Conservation (phyloP, 768 basidiomycete species). For the Boletus pseudopeckii region DNA sequence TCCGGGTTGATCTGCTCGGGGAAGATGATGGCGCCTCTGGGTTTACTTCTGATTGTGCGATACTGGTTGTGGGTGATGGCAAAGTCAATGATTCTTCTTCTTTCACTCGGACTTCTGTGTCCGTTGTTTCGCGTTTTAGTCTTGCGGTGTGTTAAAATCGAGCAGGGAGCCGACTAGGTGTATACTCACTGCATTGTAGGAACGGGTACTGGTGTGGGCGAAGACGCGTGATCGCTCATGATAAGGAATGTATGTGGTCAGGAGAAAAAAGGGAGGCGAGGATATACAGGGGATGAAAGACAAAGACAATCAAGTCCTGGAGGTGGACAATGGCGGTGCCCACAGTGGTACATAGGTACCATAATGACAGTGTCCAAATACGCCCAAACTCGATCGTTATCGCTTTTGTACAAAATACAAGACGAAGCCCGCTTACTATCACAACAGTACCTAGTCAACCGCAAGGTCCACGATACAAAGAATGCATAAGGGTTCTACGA, state of each 20-base stretch:
- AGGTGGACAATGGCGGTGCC: background rate
- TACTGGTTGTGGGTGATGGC: conserved; percentile 6
- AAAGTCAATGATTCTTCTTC: conserved; percentile 12
- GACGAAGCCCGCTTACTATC: background rate
- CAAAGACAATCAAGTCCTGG: conserved; percentile 13
- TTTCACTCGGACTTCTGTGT: conserved; percentile 6
- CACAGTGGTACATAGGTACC: background rate
- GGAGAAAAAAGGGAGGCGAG: background rate
- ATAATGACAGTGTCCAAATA: conserved; percentile 19
- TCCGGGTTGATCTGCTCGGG: conserved; percentile 20
- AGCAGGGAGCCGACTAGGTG: background rate
- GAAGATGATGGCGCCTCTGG: background rate
- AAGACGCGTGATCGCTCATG: conserved; percentile 25
- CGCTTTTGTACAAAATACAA: conserved; percentile 7
- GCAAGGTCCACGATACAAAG: background rate
- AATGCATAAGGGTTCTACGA: background rate
- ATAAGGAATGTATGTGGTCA: conserved; percentile 29
- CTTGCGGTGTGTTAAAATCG: conserved; percentile 15
- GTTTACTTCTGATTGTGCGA: background rate
- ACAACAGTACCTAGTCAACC: background rate
- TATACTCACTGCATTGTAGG: conserved; percentile 16
- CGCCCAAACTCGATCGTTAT: conserved; percentile 18
- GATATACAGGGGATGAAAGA: conserved; percentile 10
- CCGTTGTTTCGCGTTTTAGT: background rate
- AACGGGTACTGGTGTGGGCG: background rate